Evolutionary conservation across 805 yeast genomes (phyloP).

Genomic region (Wickerhamiella siamensis): DNA sequence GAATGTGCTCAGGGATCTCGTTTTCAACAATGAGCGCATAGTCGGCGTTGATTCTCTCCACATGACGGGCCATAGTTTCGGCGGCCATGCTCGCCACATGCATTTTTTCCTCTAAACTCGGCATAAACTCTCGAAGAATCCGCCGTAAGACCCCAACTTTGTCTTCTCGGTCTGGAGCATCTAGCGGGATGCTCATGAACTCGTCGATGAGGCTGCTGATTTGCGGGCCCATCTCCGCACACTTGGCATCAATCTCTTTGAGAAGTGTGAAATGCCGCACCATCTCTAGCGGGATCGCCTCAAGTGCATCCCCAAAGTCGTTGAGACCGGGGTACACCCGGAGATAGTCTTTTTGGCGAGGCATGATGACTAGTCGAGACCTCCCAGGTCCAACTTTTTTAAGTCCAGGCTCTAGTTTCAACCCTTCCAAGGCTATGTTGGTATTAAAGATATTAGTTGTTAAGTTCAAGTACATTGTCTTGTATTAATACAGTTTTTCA

Average conservation of each 20-base stretch:
- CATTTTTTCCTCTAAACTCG: conserved; percentile 92
- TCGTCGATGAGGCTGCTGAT: conserved; percentile 40
- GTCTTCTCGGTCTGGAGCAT: conserved; percentile 20
- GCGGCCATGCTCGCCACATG: conserved; percentile 88
- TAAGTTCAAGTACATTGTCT: too few relatives aligned
- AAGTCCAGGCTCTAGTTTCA: too few relatives aligned
- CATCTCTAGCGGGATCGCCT: conserved; percentile 74
- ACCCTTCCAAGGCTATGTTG: too few relatives aligned
- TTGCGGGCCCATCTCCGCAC: conserved; percentile 58
- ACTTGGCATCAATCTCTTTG: conserved; percentile 90
- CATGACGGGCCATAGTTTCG: conserved; percentile 55
- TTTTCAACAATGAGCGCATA: conserved; percentile 55
- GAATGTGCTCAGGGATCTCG: conserved; percentile 70
- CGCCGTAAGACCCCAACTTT: conserved; percentile 27
- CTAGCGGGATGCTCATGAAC: conserved; percentile 29
- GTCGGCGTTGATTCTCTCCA: conserved; percentile 64
- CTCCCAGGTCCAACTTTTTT: too few relatives aligned
- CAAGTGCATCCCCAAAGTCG: conserved; percentile 81
- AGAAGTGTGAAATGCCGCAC: conserved; percentile 73
- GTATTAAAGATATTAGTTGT: too few relatives aligned
- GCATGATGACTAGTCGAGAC: too few relatives aligned
- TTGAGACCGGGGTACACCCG: conserved; percentile 63
- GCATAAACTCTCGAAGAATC: conserved; percentile 54
- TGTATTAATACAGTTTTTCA: too few relatives aligned
- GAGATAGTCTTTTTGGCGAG: conserved; percentile 14